Conservation (phyloP, 179 eudicot genomes). For the Beta macrorhiza region DNA sequence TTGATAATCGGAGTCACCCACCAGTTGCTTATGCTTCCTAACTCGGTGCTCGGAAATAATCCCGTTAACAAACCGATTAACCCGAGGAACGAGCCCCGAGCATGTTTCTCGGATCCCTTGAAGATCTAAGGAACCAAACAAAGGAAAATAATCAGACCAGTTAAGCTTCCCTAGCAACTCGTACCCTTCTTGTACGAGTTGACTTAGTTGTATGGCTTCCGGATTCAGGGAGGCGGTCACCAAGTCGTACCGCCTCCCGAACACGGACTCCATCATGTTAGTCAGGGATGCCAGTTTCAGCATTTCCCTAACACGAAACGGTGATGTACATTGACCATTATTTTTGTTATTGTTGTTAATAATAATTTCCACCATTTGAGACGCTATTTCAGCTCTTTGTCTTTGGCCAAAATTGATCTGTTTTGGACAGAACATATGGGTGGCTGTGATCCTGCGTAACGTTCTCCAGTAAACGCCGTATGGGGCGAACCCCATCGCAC, state of each 20-base stretch:
- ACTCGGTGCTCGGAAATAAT: constrained; percentile 59
- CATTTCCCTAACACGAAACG: constrained; percentile 24
- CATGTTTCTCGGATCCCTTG: constrained; percentile 63
- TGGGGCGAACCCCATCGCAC: constrained; percentile 85
- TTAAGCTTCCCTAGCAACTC: constrained; percentile 64
- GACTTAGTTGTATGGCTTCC: constrained; percentile 47
- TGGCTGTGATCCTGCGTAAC: constrained; percentile 56
- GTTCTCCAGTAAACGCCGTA: constrained; percentile 73
- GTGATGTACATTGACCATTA: not conserved
- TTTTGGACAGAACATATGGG: constrained; percentile 68
- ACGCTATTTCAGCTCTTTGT: constrained; percentile 15
- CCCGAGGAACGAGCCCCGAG: constrained; percentile 55
- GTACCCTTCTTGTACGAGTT: constrained; percentile 72
- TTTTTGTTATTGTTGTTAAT: not conserved
- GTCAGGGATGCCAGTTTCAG: constrained; percentile 32
- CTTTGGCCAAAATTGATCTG: constrained; percentile 32
- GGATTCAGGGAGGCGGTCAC: constrained; percentile 12
- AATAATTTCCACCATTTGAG: constrained; percentile 13
- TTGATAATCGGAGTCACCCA: constrained; percentile 5
- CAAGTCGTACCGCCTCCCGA: constrained; percentile 49
- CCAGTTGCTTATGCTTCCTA: not conserved
- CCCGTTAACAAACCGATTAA: constrained; percentile 58
- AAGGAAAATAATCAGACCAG: constrained; percentile 77
- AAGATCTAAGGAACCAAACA: constrained; percentile 52
- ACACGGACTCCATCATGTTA: constrained; percentile 49